Percentiles rank a stretch among this genome's conserved stretches.
These are phyloP conservation scores for Pythium plurisporium DNA, from an alignment of 352 stramenopile genomes.

Conservation along the genomic window DNA sequence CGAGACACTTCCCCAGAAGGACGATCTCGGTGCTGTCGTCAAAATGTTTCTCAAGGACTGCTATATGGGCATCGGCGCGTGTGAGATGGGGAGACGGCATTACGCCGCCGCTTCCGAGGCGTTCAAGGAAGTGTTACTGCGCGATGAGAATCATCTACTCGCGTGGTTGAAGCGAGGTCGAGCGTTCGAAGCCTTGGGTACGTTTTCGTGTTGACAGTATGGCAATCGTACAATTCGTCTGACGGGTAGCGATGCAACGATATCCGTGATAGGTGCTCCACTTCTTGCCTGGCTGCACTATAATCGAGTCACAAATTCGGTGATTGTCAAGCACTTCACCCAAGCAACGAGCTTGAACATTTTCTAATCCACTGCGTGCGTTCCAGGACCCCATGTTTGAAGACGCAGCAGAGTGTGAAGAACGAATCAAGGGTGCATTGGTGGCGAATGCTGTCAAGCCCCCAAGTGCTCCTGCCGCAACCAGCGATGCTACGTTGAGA, in stretches of 20 bases:
- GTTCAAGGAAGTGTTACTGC: slow-evolving; percentile 64
- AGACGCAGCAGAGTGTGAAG: slow-evolving; percentile 18
- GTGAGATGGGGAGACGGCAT: slow-evolving; percentile 25
- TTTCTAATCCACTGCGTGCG: background rate
- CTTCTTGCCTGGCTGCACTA: slow-evolving; percentile 72
- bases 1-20: slow-evolving; percentile 30
- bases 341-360: background rate
- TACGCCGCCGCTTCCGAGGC: slow-evolving; percentile 46
- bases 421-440: slow-evolving; percentile 13
- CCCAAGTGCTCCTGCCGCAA: background rate
- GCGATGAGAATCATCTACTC: slow-evolving; percentile 36
- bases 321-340: slow-evolving; percentile 10
- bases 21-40: slow-evolving; percentile 49
- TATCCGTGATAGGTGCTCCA: slow-evolving; percentile 37
- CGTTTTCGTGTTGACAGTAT: background rate
- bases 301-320: slow-evolving; percentile 42
- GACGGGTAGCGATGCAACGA: too few relatives aligned
- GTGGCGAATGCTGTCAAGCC: too few relatives aligned
- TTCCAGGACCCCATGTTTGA: slow-evolving; percentile 15
- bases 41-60: slow-evolving; percentile 71
- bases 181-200: slow-evolving; percentile 53
- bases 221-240: too few relatives aligned
- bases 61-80: slow-evolving; percentile 47
- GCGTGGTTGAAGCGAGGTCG: slow-evolving; percentile 53
- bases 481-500: slow-evolving; percentile 1